A percentile compares a stretch with the other conserved stretches of the same genome.
Conservation (phyloP, 345 rosid genomes). For the Citrus reticulata region DNA sequence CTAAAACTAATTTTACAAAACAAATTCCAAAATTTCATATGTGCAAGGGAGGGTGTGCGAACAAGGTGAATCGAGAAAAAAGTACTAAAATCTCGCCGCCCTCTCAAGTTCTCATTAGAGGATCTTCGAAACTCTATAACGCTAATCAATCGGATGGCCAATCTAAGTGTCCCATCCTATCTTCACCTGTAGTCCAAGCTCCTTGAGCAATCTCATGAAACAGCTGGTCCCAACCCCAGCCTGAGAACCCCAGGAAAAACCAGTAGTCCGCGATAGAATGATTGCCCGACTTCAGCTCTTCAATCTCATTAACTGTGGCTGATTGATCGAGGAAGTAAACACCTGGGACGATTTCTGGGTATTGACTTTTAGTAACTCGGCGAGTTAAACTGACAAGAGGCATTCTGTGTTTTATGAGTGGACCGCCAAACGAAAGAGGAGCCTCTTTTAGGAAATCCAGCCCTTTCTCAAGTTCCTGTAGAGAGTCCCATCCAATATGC, state of each 20-base stretch:
- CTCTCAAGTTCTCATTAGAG: too few relatives aligned
- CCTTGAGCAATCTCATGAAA: conserved; percentile 65
- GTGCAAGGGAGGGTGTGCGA: neutral
- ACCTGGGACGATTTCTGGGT: conserved; percentile 58
- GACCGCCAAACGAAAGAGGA: conserved; percentile 71
- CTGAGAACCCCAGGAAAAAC: conserved; percentile 85
- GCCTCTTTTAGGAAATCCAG: conserved; percentile 61
- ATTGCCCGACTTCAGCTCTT: conserved; percentile 46
- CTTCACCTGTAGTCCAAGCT: conserved; percentile 56
- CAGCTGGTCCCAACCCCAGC: conserved; percentile 83
- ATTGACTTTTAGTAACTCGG: conserved; percentile 23
- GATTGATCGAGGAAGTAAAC: conserved; percentile 66
- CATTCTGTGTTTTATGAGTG: conserved; percentile 47
- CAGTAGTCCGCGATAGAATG: conserved; percentile 52
- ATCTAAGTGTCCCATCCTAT: conserved; percentile 23
- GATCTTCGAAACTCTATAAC: neutral
- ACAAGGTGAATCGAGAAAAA: neutral
- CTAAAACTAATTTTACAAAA: neutral
- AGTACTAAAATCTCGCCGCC: neutral
- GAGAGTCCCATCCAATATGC: conserved; percentile 63
- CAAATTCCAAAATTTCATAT: neutral
- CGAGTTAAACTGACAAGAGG: conserved; percentile 70
- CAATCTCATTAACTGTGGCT: conserved; percentile 40
- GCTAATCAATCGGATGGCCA: conserved; percentile 48
- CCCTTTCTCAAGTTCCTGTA: conserved; percentile 48